Evolutionary conservation across 495 filamentous ascomycete species (phyloP).

Genomic region (Aspergillus hancockii): DNA sequence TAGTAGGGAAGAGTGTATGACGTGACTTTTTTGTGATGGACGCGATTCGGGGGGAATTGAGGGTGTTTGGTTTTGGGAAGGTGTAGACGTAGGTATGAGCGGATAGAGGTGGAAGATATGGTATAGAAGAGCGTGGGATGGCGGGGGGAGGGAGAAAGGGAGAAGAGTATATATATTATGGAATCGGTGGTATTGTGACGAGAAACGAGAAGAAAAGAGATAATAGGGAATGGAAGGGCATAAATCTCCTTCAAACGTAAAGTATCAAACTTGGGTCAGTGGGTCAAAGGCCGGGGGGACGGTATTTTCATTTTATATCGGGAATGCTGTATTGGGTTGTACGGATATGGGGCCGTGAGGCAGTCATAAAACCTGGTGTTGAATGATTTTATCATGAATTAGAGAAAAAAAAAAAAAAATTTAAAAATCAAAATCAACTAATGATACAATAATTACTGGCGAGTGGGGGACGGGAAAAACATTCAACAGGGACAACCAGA

Average conservation of each 20-base stretch:
- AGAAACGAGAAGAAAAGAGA: slow-evolving; percentile 7
- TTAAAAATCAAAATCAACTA: not conserved
- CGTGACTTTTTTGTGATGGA: not conserved
- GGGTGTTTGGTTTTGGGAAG: not conserved
- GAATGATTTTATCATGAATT: not conserved
- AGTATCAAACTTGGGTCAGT: slow-evolving; percentile 32
- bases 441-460: too few relatives aligned
- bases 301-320: slow-evolving; percentile 15
- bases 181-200: not conserved
- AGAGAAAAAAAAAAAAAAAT: not conserved
- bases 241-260: slow-evolving; percentile 27
- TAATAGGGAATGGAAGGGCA: slow-evolving; percentile 15
- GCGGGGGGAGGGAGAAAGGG: not conserved
- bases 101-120: not conserved
- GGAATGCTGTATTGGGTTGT: not conserved
- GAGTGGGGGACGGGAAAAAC: too few relatives aligned
- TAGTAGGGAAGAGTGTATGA: slow-evolving; percentile 9
- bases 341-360: not conserved
- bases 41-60: not conserved
- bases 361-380: not conserved
- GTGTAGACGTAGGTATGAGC: not conserved
- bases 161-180: not conserved
- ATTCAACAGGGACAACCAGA: not conserved
- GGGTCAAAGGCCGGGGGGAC: slow-evolving; percentile 22
- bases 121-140: not conserved